Percentiles rank a stretch among this genome's conserved stretches.
Conservation (phyloP, 1,139 yeast species). For the Saccharomyces hybrid region DNA sequence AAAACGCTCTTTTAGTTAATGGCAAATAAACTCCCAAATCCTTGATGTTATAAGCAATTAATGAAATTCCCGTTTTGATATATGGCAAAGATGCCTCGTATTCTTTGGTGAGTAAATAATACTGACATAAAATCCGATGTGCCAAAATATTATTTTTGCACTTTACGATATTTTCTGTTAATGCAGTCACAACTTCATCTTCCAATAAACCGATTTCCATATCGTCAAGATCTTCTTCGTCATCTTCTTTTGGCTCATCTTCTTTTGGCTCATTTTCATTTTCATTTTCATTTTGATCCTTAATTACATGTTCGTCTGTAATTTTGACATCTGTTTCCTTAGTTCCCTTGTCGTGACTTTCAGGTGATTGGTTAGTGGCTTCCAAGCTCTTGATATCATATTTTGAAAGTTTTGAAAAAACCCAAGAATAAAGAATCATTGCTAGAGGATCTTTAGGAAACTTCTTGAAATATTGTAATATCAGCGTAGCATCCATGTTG, state of each 20-base stretch:
- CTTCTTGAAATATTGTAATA: constrained; percentile 44
- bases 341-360: constrained; percentile 9
- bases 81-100: constrained; percentile 55
- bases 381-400: constrained; percentile 28
- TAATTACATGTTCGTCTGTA: constrained; percentile 7
- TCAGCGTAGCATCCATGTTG: constrained; percentile 42
- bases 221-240: constrained; percentile 20
- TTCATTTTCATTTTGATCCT: constrained; percentile 16
- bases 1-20: constrained; percentile 51
- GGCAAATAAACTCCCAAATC: constrained; percentile 42
- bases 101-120: constrained; percentile 53
- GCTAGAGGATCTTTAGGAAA: constrained; percentile 64
- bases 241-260: constrained; percentile 19
- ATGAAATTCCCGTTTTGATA: constrained; percentile 54
- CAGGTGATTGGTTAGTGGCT: constrained; percentile 1
- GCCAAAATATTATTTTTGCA: constrained; percentile 50
- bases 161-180: constrained; percentile 47
- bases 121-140: constrained; percentile 56
- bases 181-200: constrained; percentile 46
- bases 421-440: constrained; percentile 49
- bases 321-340: constrained; percentile 18
- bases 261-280: constrained; percentile 25
- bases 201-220: constrained; percentile 32
- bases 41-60: constrained; percentile 44
- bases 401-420: constrained; percentile 58